A percentile compares a stretch with the other conserved stretches of the same genome.
These are phyloP conservation scores for Lepiota brunneoincarnata DNA, from an alignment of 768 basidiomycete species.

Conservation along the genomic window DNA sequence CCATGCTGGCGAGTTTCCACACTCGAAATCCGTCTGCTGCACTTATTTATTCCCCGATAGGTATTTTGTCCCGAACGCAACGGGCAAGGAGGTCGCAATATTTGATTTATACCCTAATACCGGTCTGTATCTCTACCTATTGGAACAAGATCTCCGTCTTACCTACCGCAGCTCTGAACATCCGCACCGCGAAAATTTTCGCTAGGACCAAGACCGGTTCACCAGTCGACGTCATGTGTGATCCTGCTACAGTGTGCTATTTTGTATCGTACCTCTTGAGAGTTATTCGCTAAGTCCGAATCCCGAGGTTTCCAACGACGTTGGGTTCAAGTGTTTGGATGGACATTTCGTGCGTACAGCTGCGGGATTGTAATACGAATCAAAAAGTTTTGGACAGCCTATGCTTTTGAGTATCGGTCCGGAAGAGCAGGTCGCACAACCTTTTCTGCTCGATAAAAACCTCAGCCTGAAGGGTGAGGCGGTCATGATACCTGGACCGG, in stretches of 20 bases:
- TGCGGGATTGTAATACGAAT: conserved; percentile 19
- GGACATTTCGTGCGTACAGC: conserved; percentile 39
- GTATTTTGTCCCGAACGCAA: conserved; percentile 50
- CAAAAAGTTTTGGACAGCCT: neutral
- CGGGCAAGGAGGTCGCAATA: conserved; percentile 57
- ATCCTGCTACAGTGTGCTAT: conserved; percentile 41
- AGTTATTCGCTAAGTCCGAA: too few relatives aligned
- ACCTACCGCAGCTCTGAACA: conserved; percentile 36
- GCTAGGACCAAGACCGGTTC: conserved; percentile 42
- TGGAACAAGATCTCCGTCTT: neutral
- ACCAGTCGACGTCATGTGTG: conserved; percentile 52
- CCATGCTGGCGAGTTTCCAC: conserved; percentile 46
- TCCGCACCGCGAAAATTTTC: conserved; percentile 46
- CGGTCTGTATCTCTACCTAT: conserved; percentile 27
- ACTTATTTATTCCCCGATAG: conserved; percentile 12
- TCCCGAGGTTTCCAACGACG: conserved; percentile 38
- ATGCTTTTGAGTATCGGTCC: too few relatives aligned
- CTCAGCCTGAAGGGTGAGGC: too few relatives aligned
- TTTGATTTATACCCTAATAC: conserved; percentile 58
- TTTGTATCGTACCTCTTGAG: neutral
- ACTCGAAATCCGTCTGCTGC: neutral
- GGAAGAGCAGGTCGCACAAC: too few relatives aligned
- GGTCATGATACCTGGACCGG: too few relatives aligned
- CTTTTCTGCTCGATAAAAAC: too few relatives aligned
- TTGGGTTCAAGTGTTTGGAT: conserved; percentile 50